Percentiles rank a stretch among this genome's conserved stretches.
phyloP scores from a whole-genome alignment of 148 eudicot species.

The Diospyros kaki region DNA sequence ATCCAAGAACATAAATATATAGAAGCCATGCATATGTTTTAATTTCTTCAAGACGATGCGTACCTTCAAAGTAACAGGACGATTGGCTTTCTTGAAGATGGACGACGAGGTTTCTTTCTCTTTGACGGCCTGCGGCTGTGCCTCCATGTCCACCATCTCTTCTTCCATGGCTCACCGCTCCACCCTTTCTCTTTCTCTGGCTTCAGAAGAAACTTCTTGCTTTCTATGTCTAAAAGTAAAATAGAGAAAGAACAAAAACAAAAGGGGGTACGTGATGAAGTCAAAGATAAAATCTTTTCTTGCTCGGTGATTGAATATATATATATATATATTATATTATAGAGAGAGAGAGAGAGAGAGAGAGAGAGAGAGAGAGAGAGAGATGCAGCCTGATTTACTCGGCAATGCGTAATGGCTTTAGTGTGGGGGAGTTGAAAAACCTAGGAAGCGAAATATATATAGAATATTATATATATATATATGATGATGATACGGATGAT shows the following conservation, averaged over 20 bases:
- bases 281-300: background rate
- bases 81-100: constrained; percentile 14
- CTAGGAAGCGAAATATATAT: too few relatives aligned
- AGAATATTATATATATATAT: too few relatives aligned
- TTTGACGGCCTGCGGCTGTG: background rate
- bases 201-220: background rate
- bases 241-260: background rate
- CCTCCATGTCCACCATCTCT: constrained; percentile 16
- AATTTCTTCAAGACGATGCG: background rate
- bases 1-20: too few relatives aligned
- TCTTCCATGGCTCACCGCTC: background rate
- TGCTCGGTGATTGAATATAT: background rate
- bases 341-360: too few relatives aligned
- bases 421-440: too few relatives aligned
- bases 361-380: too few relatives aligned
- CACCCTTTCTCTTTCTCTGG: background rate
- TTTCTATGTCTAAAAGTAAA: background rate
- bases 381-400: too few relatives aligned
- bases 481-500: too few relatives aligned
- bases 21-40: too few relatives aligned
- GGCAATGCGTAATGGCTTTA: too few relatives aligned
- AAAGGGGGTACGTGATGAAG: background rate
- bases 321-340: background rate
- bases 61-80: constrained; percentile 20
- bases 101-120: background rate